These are phyloP conservation scores for Moesziomyces globuligerus DNA, from an alignment of 1,284 basidiomycete genomes.

Conservation along the genomic window DNA sequence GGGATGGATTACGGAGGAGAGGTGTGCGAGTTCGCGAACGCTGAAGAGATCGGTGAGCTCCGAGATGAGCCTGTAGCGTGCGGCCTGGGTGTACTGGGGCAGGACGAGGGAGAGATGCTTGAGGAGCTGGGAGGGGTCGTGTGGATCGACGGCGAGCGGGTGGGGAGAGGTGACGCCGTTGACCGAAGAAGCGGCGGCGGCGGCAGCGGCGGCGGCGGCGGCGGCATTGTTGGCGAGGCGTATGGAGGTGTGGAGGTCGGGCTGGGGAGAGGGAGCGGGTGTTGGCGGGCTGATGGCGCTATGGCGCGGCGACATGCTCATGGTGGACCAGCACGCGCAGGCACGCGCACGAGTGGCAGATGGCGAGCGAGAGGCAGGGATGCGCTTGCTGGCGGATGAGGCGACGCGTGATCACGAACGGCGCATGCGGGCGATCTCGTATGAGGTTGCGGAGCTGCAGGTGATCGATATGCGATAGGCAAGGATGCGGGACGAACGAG, in stretches of 20 bases:
- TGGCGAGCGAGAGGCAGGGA: conserved; percentile 1
- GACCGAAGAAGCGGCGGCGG: conserved; percentile 7
- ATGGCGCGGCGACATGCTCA: conserved; percentile 51
- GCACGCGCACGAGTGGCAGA: neutral
- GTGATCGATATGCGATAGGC: too few relatives aligned
- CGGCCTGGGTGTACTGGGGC: conserved; percentile 44
- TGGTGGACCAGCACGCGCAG: conserved; percentile 10
- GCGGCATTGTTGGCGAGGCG: conserved; percentile 49
- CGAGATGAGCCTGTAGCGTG: conserved; percentile 52
- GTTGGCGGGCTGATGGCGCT: conserved; percentile 60
- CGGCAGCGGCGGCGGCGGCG: conserved; percentile 12
- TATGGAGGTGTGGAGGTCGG: conserved; percentile 44
- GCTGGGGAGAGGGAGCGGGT: conserved; percentile 61
- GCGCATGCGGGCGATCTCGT: too few relatives aligned
- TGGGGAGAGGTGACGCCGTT: neutral
- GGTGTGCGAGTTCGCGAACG: conserved; percentile 80
- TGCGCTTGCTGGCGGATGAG: conserved; percentile 1
- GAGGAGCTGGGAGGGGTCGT: conserved; percentile 43
- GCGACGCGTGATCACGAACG: too few relatives aligned
- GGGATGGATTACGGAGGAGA: conserved; percentile 79
- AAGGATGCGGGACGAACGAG: too few relatives aligned
- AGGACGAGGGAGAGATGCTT: conserved; percentile 46
- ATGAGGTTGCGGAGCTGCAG: too few relatives aligned
- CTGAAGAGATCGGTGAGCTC: conserved; percentile 67
- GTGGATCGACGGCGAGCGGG: conserved; percentile 25